Percentiles rank a stretch among this genome's conserved stretches.
phyloP scores from a whole-genome alignment of 2,329 filamentous ascomycete genomes.

The Cercospora nicotianae region DNA sequence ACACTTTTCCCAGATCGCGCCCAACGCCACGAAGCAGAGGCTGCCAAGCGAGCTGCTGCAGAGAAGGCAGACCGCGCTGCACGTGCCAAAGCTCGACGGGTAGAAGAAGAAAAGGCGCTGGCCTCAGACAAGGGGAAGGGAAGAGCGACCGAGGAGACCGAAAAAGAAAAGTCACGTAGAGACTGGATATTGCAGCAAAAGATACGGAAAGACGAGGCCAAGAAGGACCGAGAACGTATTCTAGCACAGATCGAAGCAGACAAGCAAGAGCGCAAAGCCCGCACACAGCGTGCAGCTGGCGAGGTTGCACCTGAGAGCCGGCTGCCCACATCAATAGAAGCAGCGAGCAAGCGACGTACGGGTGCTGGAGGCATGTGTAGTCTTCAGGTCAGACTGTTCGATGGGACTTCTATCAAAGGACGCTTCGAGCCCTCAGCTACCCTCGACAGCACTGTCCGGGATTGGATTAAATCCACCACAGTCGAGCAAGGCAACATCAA shows the following conservation, averaged over 20 bases:
- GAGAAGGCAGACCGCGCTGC: slow-evolving; percentile 50
- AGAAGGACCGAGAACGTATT: slow-evolving; percentile 69
- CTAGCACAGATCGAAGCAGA: slow-evolving; percentile 75
- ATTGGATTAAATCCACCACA: slow-evolving; percentile 68
- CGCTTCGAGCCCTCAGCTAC: slow-evolving; percentile 64
- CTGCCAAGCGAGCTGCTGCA: slow-evolving; percentile 46
- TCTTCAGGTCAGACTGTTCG: slow-evolving; percentile 78
- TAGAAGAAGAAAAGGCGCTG: slow-evolving; percentile 40
- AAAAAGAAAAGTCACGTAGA: slow-evolving; percentile 36
- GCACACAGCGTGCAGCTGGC: slow-evolving; percentile 44
- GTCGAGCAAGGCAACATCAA: slow-evolving; percentile 37
- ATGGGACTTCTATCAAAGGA: slow-evolving; percentile 75
- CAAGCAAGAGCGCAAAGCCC: slow-evolving; percentile 64
- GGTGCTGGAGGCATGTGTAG: slow-evolving; percentile 32
- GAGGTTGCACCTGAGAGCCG: slow-evolving; percentile 11
- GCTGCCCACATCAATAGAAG: slow-evolving; percentile 22
- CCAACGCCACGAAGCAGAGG: slow-evolving; percentile 46
- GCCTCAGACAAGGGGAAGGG: slow-evolving; percentile 28
- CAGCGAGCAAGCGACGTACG: slow-evolving; percentile 20
- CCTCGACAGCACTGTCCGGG: slow-evolving; percentile 66
- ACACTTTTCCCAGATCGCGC: slow-evolving; percentile 55
- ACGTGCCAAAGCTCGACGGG: slow-evolving; percentile 40
- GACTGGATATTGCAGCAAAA: slow-evolving; percentile 50
- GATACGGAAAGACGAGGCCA: slow-evolving; percentile 63
- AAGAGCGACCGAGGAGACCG: slow-evolving; percentile 41